phyloP scores from a whole-genome alignment of 352 stramenopile species.

The Pythium periplocum region DNA sequence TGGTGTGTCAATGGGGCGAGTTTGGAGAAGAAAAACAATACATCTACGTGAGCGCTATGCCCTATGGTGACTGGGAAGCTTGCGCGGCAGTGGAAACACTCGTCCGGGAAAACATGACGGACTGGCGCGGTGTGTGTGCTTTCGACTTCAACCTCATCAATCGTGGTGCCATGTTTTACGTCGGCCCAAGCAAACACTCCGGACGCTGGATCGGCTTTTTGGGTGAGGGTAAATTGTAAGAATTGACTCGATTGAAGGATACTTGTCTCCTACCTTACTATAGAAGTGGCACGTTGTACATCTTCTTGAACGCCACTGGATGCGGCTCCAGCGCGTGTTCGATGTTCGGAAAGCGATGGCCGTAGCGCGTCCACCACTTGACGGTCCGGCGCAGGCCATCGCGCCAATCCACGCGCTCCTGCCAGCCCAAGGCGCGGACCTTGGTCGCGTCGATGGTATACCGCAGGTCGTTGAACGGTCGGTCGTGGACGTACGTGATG shows the following conservation, averaged over 20 bases:
- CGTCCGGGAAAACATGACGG: too few relatives aligned
- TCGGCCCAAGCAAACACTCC: conserved; percentile 2
- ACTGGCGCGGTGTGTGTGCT: too few relatives aligned
- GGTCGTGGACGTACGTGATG: conserved; percentile 79
- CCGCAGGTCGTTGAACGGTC: conserved; percentile 97
- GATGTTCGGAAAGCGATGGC: conserved; percentile 80
- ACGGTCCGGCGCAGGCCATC: conserved; percentile 91
- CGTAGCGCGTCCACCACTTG: conserved; percentile 83
- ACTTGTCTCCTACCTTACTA: too few relatives aligned
- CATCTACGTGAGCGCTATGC: too few relatives aligned
- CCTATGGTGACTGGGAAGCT: too few relatives aligned
- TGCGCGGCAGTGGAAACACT: too few relatives aligned
- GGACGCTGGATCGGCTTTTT: conserved; percentile 5
- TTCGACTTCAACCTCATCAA: too few relatives aligned
- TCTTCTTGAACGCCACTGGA: conserved; percentile 18
- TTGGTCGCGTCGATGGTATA: conserved; percentile 95
- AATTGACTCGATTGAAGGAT: too few relatives aligned
- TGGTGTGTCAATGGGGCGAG: too few relatives aligned
- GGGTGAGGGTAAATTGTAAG: background rate
- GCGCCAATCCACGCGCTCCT: conserved; percentile 88
- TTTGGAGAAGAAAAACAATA: background rate
- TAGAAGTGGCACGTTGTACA: too few relatives aligned
- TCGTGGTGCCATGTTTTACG: background rate
- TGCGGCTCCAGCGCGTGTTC: conserved; percentile 79
- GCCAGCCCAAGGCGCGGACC: conserved; percentile 91